Percentiles rank a stretch among this genome's conserved stretches.
Conservation (phyloP, 208 protist species). For the Endotrypanum monterogeii region DNA sequence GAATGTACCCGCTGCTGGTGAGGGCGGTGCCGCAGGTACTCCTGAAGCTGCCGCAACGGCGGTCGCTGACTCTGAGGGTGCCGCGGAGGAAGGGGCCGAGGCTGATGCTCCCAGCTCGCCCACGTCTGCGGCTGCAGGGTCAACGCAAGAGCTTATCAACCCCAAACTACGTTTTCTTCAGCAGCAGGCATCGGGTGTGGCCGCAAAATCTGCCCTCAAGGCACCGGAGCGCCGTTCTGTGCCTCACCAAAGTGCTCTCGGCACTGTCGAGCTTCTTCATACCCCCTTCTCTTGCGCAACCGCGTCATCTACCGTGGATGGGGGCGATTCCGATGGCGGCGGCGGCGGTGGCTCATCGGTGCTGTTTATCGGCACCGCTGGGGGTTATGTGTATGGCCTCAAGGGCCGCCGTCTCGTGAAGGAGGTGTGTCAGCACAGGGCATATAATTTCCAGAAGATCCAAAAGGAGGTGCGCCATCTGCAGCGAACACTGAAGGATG, state of each 20-base stretch:
- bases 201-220: slow-evolving; percentile 67
- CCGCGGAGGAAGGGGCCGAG: slow-evolving; percentile 2
- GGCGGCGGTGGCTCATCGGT: slow-evolving; percentile 28
- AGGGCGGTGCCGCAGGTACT: slow-evolving; percentile 2
- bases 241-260: slow-evolving; percentile 40
- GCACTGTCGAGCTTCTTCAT: slow-evolving; percentile 65
- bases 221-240: slow-evolving; percentile 42
- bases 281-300: slow-evolving; percentile 37
- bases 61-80: background rate
- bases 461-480: slow-evolving; percentile 40
- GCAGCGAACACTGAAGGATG: slow-evolving; percentile 43
- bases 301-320: slow-evolving; percentile 14
- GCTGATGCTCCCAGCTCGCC: background rate
- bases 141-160: background rate
- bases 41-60: background rate
- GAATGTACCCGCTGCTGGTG: background rate
- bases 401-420: slow-evolving; percentile 45
- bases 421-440: slow-evolving; percentile 52
- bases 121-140: background rate
- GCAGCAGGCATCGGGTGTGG: slow-evolving; percentile 16
- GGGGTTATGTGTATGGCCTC: slow-evolving; percentile 71
- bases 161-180: slow-evolving; percentile 27
- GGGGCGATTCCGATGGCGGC: slow-evolving; percentile 20
- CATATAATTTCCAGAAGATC: slow-evolving; percentile 45
- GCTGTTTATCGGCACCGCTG: slow-evolving; percentile 53